These are phyloP conservation scores for Chytriomyces hyalinus DNA, from an alignment of 192 early-diverging fungal genomes.

Conservation along the genomic window DNA sequence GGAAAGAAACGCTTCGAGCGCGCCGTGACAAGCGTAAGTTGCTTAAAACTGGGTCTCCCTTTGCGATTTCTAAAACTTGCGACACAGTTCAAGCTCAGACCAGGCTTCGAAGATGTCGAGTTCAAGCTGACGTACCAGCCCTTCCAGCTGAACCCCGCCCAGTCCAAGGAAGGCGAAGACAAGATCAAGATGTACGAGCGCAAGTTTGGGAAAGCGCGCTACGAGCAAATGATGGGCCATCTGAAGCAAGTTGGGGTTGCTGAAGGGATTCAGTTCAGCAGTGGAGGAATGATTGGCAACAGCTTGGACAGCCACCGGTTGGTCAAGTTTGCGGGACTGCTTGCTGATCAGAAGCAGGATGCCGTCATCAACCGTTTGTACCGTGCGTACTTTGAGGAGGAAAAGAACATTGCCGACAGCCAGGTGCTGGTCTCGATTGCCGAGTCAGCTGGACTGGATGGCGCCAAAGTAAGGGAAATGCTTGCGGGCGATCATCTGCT, in stretches of 20 bases:
- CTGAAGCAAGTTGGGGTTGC: constrained; percentile 61
- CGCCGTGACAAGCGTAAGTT: constrained; percentile 47
- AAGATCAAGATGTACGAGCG: constrained; percentile 62
- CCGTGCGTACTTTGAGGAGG: constrained; percentile 73
- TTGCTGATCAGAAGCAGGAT: constrained; percentile 55
- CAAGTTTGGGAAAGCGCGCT: constrained; percentile 69
- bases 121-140: constrained; percentile 70
- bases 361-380: constrained; percentile 68
- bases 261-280: constrained; percentile 71
- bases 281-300: constrained; percentile 65
- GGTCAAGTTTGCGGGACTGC: constrained; percentile 57
- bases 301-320: constrained; percentile 71
- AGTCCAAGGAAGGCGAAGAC: constrained; percentile 56
- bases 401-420: constrained; percentile 68
- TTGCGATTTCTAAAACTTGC: background rate
- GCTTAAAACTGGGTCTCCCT: background rate
- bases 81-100: constrained; percentile 34
- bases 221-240: constrained; percentile 57
- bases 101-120: constrained; percentile 54
- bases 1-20: constrained; percentile 76
- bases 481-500: constrained; percentile 62
- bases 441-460: constrained; percentile 64
- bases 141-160: constrained; percentile 69
- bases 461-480: constrained; percentile 49
- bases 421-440: constrained; percentile 63